Conservation (phyloP, 2,329 filamentous ascomycete genomes). For the Thielaviopsis musarum region DNA sequence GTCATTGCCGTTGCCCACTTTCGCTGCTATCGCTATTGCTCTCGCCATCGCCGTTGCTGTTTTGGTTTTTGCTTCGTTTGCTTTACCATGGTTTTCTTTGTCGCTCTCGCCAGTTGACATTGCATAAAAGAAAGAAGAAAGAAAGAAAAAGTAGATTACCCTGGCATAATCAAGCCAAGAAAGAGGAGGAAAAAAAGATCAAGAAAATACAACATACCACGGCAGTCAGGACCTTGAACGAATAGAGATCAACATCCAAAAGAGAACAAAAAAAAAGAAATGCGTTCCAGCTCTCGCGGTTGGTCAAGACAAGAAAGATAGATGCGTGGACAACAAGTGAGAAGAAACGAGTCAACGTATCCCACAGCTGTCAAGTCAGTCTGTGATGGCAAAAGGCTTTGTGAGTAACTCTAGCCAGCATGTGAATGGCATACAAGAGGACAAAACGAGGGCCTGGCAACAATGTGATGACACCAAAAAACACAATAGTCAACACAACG, state of each 20-base stretch:
- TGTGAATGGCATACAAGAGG: not conserved
- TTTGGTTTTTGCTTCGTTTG: not conserved
- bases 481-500: not conserved
- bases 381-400: not conserved
- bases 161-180: not conserved
- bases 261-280: slow-evolving; percentile 6
- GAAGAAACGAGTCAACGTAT: slow-evolving; percentile 9
- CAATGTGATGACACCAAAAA: not conserved
- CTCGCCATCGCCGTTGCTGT: no score
- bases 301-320: not conserved
- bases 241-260: not conserved
- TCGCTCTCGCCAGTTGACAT: not conserved
- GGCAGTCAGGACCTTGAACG: not conserved
- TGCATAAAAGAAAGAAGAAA: not conserved
- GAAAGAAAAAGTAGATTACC: not conserved
- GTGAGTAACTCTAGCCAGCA: not conserved
- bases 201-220: slow-evolving; percentile 3
- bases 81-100: not conserved
- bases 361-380: slow-evolving; percentile 5
- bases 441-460: not conserved
- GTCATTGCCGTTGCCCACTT: not conserved
- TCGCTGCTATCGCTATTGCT: no score
- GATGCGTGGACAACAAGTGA: slow-evolving; percentile 2
- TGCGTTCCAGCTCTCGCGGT: slow-evolving; percentile 7
- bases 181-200: not conserved